Evolutionary conservation across 2,329 filamentous ascomycete genomes (phyloP).

Genomic region (Aquanectria penicillioides): DNA sequence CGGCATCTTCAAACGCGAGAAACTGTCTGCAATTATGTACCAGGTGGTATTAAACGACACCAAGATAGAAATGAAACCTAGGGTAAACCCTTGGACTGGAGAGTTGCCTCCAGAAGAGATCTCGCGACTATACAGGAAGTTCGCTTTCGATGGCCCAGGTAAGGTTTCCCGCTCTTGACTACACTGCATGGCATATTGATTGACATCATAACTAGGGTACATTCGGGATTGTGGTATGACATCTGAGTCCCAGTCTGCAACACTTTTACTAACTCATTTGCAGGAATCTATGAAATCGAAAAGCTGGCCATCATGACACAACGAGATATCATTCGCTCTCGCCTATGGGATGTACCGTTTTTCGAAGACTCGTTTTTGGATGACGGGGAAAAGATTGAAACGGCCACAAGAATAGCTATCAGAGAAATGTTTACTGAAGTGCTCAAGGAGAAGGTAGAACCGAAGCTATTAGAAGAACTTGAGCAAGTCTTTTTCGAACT

Average conservation of each 20-base stretch:
- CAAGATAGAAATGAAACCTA: background rate
- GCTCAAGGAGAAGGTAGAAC: background rate
- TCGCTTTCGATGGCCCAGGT: background rate
- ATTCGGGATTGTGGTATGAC: background rate
- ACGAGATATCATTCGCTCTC: background rate
- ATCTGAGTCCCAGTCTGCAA: background rate
- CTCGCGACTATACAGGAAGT: no score
- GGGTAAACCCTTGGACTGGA: no score
- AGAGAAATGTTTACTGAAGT: background rate
- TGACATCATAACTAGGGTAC: background rate
- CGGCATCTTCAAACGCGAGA: background rate
- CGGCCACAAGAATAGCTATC: background rate
- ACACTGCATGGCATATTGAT: background rate
- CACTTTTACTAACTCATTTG: no score
- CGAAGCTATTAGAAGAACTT: background rate
- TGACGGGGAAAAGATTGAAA: background rate
- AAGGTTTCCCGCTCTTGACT: no score
- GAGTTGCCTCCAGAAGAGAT: no score
- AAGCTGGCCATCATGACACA: background rate
- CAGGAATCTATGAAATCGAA: background rate
- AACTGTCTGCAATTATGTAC: background rate
- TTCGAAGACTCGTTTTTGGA: background rate
- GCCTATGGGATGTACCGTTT: background rate
- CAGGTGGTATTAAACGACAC: background rate
- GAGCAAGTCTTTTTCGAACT: background rate